Evolutionary conservation across 495 filamentous ascomycete species (phyloP).

Genomic region (Tuber umbilicatum): DNA sequence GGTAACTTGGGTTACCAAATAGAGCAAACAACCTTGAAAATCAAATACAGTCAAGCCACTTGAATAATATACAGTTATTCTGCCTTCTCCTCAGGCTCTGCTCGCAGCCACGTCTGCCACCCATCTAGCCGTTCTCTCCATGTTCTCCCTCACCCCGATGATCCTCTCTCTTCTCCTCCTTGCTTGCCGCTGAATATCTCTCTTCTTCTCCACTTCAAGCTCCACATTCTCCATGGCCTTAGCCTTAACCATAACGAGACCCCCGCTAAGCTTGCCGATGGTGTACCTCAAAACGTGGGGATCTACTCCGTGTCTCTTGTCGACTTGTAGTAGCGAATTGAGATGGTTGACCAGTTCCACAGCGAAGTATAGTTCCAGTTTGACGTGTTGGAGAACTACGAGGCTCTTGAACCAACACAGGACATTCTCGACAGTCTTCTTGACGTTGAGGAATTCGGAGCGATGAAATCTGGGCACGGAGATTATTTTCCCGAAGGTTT

Average conservation of each 20-base stretch:
- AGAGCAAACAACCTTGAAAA: not conserved
- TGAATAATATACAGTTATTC: not conserved
- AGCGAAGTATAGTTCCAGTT: not conserved
- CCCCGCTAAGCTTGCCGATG: not conserved
- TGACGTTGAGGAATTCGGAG: not conserved
- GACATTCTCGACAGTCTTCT: not conserved
- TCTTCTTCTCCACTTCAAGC: not conserved
- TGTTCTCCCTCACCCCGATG: not conserved
- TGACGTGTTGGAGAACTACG: not conserved
- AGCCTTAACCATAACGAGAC: not conserved
- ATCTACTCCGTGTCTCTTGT: not conserved
- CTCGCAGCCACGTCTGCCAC: not conserved
- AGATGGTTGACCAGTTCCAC: not conserved
- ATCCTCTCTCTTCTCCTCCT: not conserved
- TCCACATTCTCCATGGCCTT: not conserved
- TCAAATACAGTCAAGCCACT: not conserved
- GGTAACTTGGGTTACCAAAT: not conserved
- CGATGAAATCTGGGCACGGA: not conserved
- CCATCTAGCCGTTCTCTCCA: not conserved
- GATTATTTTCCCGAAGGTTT: not conserved
- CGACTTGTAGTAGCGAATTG: not conserved
- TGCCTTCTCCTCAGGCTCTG: not conserved
- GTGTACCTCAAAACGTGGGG: not conserved
- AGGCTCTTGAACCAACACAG: not conserved
- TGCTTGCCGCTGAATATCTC: too few species aligned